Percentiles rank a stretch among this genome's conserved stretches.
phyloP scores from a whole-genome alignment of 352 stramenopile species.

The Halophytophthora batemanensis region DNA sequence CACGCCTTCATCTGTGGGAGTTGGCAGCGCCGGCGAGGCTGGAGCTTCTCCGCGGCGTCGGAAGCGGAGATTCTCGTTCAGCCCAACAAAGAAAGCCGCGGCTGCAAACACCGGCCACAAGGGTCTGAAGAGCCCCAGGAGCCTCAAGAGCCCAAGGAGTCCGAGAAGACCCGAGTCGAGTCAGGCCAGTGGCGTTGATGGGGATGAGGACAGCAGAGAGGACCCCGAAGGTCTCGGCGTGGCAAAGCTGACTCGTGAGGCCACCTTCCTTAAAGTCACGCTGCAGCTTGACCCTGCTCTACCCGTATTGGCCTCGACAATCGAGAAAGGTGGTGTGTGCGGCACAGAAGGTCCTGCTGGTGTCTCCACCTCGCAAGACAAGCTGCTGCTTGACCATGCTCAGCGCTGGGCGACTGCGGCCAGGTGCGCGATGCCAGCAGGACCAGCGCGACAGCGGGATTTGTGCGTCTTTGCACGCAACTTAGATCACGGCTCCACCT shows the following conservation, averaged over 20 bases:
- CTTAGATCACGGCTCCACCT: slow-evolving; percentile 59
- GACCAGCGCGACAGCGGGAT: slow-evolving; percentile 28
- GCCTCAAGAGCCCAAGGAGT: slow-evolving; percentile 6
- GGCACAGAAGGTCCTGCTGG: slow-evolving; percentile 6
- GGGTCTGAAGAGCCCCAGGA: slow-evolving; percentile 5
- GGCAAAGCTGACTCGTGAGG: slow-evolving; percentile 43
- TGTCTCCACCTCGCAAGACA: slow-evolving; percentile 18
- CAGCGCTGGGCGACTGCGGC: slow-evolving; percentile 20
- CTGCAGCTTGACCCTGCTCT: slow-evolving; percentile 87
- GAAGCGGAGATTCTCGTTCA: slow-evolving; percentile 5
- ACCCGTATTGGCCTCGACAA: slow-evolving; percentile 14
- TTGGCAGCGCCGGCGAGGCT: slow-evolving; percentile 13
- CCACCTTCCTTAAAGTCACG: slow-evolving; percentile 85
- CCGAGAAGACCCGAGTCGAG: background rate
- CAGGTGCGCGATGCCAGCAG: slow-evolving; percentile 15
- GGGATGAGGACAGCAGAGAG: slow-evolving; percentile 35
- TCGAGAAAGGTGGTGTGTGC: slow-evolving; percentile 18
- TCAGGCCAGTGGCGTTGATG: slow-evolving; percentile 18
- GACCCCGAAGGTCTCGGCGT: slow-evolving; percentile 28
- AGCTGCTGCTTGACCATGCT: slow-evolving; percentile 18
- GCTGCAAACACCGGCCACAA: slow-evolving; percentile 6
- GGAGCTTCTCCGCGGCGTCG: slow-evolving; percentile 15
- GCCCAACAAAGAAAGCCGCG: slow-evolving; percentile 3
- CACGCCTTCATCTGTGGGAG: slow-evolving; percentile 6
- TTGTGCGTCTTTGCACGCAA: slow-evolving; percentile 78